Conservation (phyloP, 192 early-diverging fungal genomes). For the Dimargaris verticillata region DNA sequence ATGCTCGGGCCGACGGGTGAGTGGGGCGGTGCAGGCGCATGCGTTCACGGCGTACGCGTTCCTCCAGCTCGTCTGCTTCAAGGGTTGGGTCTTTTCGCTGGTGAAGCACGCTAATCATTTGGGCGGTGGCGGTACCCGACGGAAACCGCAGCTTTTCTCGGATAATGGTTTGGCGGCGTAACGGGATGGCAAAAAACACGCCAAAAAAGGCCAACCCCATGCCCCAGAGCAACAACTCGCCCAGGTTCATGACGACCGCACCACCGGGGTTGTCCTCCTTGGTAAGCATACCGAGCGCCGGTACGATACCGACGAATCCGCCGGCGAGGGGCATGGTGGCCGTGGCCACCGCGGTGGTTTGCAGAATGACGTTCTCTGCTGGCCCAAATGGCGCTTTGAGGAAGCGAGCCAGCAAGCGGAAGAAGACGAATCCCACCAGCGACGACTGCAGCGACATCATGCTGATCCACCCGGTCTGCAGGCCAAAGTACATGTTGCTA, state of each 20-base stretch:
- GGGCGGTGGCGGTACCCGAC: conserved; percentile 71
- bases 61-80: conserved; percentile 13
- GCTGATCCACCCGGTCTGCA: conserved; percentile 66
- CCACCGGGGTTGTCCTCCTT: conserved; percentile 32
- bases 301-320: conserved; percentile 67
- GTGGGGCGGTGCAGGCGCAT: conserved; percentile 1
- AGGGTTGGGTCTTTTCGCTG: conserved; percentile 34
- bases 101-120: conserved; percentile 62
- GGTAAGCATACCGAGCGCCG: conserved; percentile 56
- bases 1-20: background rate
- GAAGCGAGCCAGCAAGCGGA: conserved; percentile 39
- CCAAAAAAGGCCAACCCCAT: conserved; percentile 71
- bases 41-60: conserved; percentile 1
- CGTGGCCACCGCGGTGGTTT: conserved; percentile 69
- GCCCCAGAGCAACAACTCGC: conserved; percentile 52
- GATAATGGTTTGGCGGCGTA: conserved; percentile 63
- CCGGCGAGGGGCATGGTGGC: conserved; percentile 71
- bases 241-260: conserved; percentile 30
- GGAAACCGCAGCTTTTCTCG: conserved; percentile 70
- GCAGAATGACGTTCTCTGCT: conserved; percentile 71
- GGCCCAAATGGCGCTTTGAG: conserved; percentile 43
- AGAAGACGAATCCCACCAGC: conserved; percentile 58
- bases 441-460: conserved; percentile 66
- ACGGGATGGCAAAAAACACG: conserved; percentile 74
- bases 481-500: conserved; percentile 79